Base-by-base conservation (phyloP, 2,329 filamentous ascomycete species). In the Xylariomycetidae sp. region DNA sequence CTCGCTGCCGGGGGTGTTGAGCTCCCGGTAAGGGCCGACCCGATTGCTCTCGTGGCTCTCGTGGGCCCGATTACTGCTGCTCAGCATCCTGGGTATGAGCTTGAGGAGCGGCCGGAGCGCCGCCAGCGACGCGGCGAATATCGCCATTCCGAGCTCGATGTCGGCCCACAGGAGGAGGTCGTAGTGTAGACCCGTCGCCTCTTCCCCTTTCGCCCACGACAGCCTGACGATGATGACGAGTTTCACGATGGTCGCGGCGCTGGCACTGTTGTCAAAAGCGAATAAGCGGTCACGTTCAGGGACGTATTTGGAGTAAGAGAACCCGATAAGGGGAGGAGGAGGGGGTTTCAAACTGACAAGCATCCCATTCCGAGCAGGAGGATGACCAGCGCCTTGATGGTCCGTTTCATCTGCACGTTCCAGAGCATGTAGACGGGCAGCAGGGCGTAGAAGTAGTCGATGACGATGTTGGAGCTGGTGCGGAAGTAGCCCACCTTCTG, bases 361-460 rank as follows among this genome's bases (percentile, higher is more conserved):
- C 48, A 35, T 4, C 56, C 56, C n/a, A 58, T 36, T 2, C 56
- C 49, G 9, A 58, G 34, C 4, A 58, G 31, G 13, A 57, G 30
- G 14, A 56, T 41, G 7, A 54, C 54, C 1, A 49, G 44, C 4
- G 53, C 10, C 39, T 58, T 58, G 10, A 56, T 36, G 17, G 40
- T 44, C 3, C 22, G 33, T 16, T 44, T 48, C 49, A 58, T 51
- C 23, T 49, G 46, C 0, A 51, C 47, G 4, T 50, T 46, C 37
- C 51, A 44, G 10, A 58, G 49, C 28, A 58, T 56, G 12, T 36
- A 45, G 2, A 56, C 30, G 2, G 56, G 56, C 11, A 56, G 30
- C 2, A 58, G 33, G 19, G 56, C 54, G 25, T 56, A 57, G 31
- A 58, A 58, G 33, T 56, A 58, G 38, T 58, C 54, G 44, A 58